These are phyloP conservation scores for Auxenochlorella pyrenoidosa DNA, from an alignment of 139 green algal species.

Conservation along the genomic window DNA sequence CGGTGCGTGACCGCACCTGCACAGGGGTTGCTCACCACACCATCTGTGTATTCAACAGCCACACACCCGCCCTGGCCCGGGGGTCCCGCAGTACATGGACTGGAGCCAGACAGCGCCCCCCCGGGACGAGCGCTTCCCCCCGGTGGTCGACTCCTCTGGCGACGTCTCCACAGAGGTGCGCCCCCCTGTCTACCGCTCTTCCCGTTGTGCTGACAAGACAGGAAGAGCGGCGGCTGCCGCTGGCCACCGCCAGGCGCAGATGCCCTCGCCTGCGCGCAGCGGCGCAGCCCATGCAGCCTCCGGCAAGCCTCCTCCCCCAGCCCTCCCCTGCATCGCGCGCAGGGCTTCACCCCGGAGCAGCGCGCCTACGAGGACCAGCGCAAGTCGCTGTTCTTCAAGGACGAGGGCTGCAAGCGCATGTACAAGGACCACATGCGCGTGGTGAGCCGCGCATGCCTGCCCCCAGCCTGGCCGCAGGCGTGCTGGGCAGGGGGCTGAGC, in stretches of 20 bases:
- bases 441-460: background rate
- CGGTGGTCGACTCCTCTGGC: slow-evolving; percentile 34
- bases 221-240: no score
- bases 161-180: slow-evolving; percentile 43
- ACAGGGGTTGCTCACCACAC: no score
- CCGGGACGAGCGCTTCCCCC: slow-evolving; percentile 35
- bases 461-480: no score
- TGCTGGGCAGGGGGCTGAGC: no score
- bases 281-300: background rate
- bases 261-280: no score
- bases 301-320: background rate
- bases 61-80: background rate
- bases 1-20: no score
- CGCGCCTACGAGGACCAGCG: slow-evolving; percentile 56
- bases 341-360: slow-evolving; percentile 32
- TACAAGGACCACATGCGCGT: slow-evolving; percentile 73
- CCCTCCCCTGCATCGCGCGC: background rate
- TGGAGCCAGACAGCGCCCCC: slow-evolving; percentile 57
- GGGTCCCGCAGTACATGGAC: slow-evolving; percentile 69
- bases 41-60: no score
- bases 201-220: no score
- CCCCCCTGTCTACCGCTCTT: background rate
- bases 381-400: slow-evolving; percentile 73
- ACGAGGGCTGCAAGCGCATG: slow-evolving; percentile 51
- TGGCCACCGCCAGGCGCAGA: no score